phyloP scores from a whole-genome alignment of 139 green algal species.

The Picochlorum sp. region DNA sequence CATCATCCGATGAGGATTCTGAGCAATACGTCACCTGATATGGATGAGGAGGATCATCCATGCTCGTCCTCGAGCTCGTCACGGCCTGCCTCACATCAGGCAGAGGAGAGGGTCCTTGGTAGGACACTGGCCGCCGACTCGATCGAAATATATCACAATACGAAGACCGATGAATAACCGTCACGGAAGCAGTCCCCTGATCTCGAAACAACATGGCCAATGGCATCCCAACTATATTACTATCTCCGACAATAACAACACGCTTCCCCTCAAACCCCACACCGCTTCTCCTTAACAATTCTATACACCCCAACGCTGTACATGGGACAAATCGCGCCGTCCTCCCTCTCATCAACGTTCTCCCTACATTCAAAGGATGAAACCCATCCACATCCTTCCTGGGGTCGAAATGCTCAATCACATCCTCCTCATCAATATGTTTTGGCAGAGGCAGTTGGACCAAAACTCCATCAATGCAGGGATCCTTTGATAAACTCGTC shows the following conservation, averaged over 20 bases:
- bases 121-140: not conserved
- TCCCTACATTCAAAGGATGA: constrained; percentile 90
- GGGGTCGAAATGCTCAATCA: constrained; percentile 73
- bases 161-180: constrained; percentile 53
- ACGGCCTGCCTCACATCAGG: not conserved
- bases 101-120: not conserved
- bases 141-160: constrained; percentile 26
- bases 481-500: constrained; percentile 61
- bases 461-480: constrained; percentile 87
- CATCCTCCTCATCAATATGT: constrained; percentile 81
- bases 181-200: constrained; percentile 58
- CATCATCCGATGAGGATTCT: not conserved
- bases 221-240: constrained; percentile 93
- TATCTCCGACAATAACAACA: constrained; percentile 83
- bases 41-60: constrained; percentile 4
- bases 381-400: constrained; percentile 97
- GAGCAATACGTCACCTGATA: constrained; percentile 21
- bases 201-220: constrained; percentile 83
- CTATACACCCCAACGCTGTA: constrained; percentile 60
- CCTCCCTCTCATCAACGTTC: constrained; percentile 23
- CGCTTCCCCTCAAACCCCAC: constrained; percentile 42
- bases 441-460: constrained; percentile 93
- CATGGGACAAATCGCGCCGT: constrained; percentile 55
- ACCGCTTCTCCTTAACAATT: constrained; percentile 45
- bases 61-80: not conserved